Percentiles rank a stretch among this genome's conserved stretches.
Conservation (phyloP, 257 asterid genomes). For the Echium plantagineum region DNA sequence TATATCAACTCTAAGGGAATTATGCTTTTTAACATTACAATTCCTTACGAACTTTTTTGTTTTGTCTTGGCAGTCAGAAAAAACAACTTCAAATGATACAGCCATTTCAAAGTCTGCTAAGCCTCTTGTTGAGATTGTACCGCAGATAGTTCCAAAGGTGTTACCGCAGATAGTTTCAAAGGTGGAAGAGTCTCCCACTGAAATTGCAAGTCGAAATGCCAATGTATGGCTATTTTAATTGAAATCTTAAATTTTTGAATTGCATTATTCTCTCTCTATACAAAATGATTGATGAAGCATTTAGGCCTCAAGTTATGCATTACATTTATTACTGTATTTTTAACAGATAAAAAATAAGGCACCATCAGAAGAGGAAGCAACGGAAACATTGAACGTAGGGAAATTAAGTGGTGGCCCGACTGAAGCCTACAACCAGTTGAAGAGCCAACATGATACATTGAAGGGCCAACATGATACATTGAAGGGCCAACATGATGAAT, state of each 20-base stretch:
- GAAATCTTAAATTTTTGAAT: no score
- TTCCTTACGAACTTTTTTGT: background rate
- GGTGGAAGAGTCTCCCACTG: background rate
- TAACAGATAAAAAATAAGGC: no score
- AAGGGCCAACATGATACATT: no score
- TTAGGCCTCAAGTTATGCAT: no score
- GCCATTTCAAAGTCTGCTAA: no score
- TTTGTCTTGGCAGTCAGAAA: constrained; percentile 19
- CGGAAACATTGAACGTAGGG: background rate
- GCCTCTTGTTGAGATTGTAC: constrained; percentile 8
- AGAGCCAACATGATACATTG: constrained; percentile 7
- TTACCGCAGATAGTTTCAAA: background rate
- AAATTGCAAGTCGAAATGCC: no score
- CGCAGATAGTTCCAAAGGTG: no score
- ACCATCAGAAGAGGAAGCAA: background rate
- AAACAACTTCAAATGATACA: constrained; percentile 15
- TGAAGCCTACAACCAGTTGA: constrained; percentile 9
- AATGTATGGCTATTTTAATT: no score
- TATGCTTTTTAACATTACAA: background rate
- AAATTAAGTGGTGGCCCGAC: constrained; percentile 13
- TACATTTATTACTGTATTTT: no score
- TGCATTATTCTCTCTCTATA: no score
- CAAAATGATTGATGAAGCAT: background rate
- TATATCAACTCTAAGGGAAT: background rate
- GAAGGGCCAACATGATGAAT: no score